Base-by-base conservation (phyloP, 352 stramenopile species). In the Bremia lactucae region DNA sequence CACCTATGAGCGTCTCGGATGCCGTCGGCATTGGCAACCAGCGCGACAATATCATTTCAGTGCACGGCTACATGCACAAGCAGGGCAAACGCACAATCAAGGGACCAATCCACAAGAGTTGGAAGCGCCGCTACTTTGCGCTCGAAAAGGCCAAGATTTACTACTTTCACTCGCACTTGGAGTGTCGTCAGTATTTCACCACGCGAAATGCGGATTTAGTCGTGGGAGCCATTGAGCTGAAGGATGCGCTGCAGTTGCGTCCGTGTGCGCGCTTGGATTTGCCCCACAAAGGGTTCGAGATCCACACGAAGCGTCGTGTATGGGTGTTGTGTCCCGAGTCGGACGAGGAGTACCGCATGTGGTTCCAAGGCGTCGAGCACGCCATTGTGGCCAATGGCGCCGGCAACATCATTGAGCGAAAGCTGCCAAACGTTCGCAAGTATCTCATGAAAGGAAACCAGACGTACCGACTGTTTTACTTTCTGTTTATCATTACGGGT, bases 61-160 rank as follows among this genome's bases (percentile, higher is more conserved):
- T 92, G 31, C 80, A 92, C 52, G 80, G 80, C 39, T 92, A 89
- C 65, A 72, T 92, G 68, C 77, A 92, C 80, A 92, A 92, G 59
- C 80, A 92, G 52, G 80, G 76, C 49, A 92, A 89, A 61, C 80
- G 80, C 33, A 76, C 72, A 3, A 84, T 92, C 51, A 92, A 89
- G 60, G 80, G 80, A 1, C 80, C 80, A 15, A 82, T 92, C 46
- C 76, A 89, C 65, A 92, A 92, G 60, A 80, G 60, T 24, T 92
- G 80, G 80, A 87, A 87, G 48, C 72, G 74, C 16, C 80, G 80
- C 14, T 92, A 90, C 60, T 92, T 92, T 49, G 68, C 80, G 16
- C 55, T 92, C 0, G 80, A 92, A 48, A 87, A 83, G 50, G 71
- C 76, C 58, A 89, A 89, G 67, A 87, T 92, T 52, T 92, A 82